Evolutionary conservation across 768 basidiomycete genomes (phyloP), one percentile per base, ranked within the genome.

Genomic region (Boletales sp.): DNA sequence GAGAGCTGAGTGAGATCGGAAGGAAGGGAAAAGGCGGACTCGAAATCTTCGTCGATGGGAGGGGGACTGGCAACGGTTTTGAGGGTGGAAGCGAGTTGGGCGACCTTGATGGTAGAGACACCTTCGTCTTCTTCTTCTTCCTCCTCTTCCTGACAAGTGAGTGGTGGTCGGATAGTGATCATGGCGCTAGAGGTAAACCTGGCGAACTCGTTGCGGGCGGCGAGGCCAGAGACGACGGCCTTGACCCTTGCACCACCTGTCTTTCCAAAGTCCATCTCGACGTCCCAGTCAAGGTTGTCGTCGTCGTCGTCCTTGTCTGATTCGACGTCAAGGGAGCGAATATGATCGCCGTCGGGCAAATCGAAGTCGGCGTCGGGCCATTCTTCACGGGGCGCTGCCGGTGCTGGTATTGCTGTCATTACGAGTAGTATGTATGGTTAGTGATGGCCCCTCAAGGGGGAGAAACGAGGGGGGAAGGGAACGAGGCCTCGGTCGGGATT

Each of bases 281-380:
- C 55, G 60, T 92, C 90, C 90, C 90, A 91, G 63, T 91, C 88
- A 64, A 87, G 80, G 53, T 80, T 78, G 40, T 78, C 80, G 37
- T 79, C 78, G 32, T 34, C 81, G 45, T 81, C 76, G 51, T 83
- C 82, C 69, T 77, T 85, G 74, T 86, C 84, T 18, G 78, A 77
- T 55, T 79, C 79, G 15, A 70, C 68, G 56, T 75, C 79, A 21
- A 76, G 76, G 34, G 84, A 68, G 57, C 84, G 81, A 45, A 89
- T 78, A 43, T 81, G 74, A 42, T 79, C 79, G 38, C 81, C 89
- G 42, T 92, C 90, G 47, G 86, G 84, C 18, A 92, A 72, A 65
- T 90, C 90, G 64, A 92, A 91, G 70, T 92, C 90, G 53, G 86
- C 86, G 68, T 92, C 90, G 39, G 81, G 77, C 89, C 90, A 92